phyloP scores from a whole-genome alignment of 192 early-diverging fungal species.

The Rhizophlyctis rosea region DNA sequence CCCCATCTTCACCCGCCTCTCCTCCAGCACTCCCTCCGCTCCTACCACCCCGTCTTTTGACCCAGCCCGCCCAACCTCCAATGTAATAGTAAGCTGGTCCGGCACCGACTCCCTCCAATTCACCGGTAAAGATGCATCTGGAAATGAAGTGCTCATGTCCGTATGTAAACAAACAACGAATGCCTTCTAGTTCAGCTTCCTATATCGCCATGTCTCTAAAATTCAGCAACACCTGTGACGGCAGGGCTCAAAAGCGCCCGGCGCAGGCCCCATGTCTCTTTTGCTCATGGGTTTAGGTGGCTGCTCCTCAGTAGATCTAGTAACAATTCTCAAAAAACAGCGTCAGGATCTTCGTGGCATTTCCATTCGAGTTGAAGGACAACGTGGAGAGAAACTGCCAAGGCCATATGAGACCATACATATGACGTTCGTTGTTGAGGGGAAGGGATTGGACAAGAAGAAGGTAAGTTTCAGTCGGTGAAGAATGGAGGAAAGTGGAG shows the following conservation, averaged over 20 bases:
- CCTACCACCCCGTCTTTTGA: background rate
- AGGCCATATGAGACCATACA: constrained; percentile 1
- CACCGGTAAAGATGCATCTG: background rate
- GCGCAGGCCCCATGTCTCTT: background rate
- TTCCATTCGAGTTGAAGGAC: background rate
- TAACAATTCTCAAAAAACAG: constrained; percentile 2
- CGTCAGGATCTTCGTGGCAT: background rate
- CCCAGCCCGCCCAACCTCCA: background rate
- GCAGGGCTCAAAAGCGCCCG: background rate
- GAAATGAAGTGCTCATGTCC: constrained; percentile 1
- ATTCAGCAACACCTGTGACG: background rate
- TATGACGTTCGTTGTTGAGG: background rate
- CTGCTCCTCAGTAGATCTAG: background rate
- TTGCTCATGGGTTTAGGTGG: background rate
- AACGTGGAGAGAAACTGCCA: background rate
- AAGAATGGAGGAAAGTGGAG: background rate
- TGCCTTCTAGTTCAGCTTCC: background rate
- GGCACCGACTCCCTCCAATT: background rate
- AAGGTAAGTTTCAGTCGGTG: background rate
- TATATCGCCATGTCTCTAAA: background rate
- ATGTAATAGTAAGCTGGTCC: background rate
- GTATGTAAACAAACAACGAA: background rate
- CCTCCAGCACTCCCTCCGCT: background rate
- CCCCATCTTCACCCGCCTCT: background rate
- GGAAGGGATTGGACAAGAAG: background rate